These are phyloP conservation scores for Alternaria ethzedia DNA, from an alignment of 2,329 filamentous ascomycete genomes.

Conservation along the genomic window DNA sequence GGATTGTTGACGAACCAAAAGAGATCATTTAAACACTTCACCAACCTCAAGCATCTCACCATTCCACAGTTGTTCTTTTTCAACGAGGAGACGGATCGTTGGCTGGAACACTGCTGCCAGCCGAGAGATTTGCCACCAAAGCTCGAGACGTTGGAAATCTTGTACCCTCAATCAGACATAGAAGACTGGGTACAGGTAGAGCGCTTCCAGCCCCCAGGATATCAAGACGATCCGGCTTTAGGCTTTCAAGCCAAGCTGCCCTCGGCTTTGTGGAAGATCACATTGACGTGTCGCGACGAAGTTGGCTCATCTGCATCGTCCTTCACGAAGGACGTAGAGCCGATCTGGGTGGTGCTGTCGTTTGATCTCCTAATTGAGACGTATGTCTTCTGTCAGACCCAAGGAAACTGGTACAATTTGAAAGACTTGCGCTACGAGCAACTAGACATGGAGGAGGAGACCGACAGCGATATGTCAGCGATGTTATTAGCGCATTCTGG, in stretches of 20 bases:
- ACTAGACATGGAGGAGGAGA: background rate
- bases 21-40: constrained; percentile 15
- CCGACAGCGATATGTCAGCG: background rate
- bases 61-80: constrained; percentile 27
- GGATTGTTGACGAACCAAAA: constrained; percentile 14
- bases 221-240: background rate
- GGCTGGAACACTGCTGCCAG: background rate
- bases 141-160: constrained; percentile 20
- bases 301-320: constrained; percentile 6
- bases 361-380: constrained; percentile 3
- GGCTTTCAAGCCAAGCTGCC: background rate
- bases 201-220: background rate
- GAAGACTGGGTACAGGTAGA: constrained; percentile 12
- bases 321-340: constrained; percentile 9
- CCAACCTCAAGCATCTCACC: constrained; percentile 13
- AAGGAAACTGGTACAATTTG: constrained; percentile 6
- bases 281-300: constrained; percentile 21
- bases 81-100: background rate
- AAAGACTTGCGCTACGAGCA: background rate
- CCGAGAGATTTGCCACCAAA: constrained; percentile 19
- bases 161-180: constrained; percentile 17
- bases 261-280: constrained; percentile 8
- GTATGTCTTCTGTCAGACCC: constrained; percentile 15
- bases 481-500: background rate
- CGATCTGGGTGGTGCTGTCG: constrained; percentile 14